A percentile compares a stretch with the other conserved stretches of the same genome.
phyloP scores from a whole-genome alignment of 2,329 filamentous ascomycete genomes.

The Aspergillus sergii region DNA sequence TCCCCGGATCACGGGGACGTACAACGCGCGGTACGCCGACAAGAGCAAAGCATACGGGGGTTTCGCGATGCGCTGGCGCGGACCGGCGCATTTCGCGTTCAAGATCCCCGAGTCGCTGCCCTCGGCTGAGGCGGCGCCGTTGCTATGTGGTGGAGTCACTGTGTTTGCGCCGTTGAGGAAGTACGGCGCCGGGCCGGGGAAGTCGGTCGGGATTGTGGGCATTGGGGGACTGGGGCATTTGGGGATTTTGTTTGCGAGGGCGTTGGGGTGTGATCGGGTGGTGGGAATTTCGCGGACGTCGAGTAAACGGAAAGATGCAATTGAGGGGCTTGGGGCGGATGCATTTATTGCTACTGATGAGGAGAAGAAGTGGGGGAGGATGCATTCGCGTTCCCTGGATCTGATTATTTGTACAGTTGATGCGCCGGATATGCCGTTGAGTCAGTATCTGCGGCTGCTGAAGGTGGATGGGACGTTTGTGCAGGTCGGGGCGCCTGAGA shows the following conservation, averaged over 20 bases:
- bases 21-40: constrained; percentile 39
- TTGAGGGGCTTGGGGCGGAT: constrained; percentile 56
- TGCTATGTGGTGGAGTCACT: constrained; percentile 78
- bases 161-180: constrained; percentile 69
- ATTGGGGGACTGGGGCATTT: constrained; percentile 76
- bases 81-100: constrained; percentile 61
- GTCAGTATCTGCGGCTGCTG: constrained; percentile 63
- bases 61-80: constrained; percentile 59
- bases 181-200: constrained; percentile 69
- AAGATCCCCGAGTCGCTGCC: constrained; percentile 56
- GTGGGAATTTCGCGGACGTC: constrained; percentile 57
- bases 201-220: constrained; percentile 70
- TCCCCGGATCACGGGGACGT: constrained; percentile 38
- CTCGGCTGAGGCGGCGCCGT: constrained; percentile 62
- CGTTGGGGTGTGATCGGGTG: constrained; percentile 67
- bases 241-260: constrained; percentile 70
- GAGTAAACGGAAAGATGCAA: constrained; percentile 55
- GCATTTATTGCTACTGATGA: constrained; percentile 61
- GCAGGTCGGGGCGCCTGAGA: constrained; percentile 69
- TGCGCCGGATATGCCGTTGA: constrained; percentile 63
- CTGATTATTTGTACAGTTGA: constrained; percentile 62
- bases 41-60: constrained; percentile 53
- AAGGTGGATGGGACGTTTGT: constrained; percentile 63
- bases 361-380: constrained; percentile 56
- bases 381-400: constrained; percentile 53